Base-by-base conservation (phyloP, 139 green algal genomes). In the Chlorella sp. region DNA sequence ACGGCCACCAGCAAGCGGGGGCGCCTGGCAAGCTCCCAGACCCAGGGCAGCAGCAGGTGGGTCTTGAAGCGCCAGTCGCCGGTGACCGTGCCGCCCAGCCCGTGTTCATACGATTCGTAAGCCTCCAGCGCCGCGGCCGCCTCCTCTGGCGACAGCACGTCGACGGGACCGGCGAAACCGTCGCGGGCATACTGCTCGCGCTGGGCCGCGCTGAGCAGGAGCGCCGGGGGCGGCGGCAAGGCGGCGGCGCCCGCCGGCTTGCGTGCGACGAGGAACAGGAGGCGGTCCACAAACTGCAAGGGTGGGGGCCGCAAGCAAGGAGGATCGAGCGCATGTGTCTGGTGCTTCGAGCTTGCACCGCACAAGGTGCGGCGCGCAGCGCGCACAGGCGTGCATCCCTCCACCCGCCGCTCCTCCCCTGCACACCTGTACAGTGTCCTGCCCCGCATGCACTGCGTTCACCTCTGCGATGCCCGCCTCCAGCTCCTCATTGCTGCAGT, bases 31-130 rank as follows among this genome's bases (percentile, higher is more conserved):
- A 70, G 31, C 29, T 70, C 38, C 71, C 71, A 77, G 42, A 77
- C 58, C 56, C 42, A 69, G 12, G 59, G 71, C 58, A 77, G 71
- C 71, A 77, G 71, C 71, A 77, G 71, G 59, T 77, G 71, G 0
- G 58, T 48, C 58, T 77, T 77, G 42, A 77, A 77, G 31, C 71
- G 71, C 58, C 58, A 77, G 71, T 77, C 58, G 23, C 55, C 55
- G 5, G 29, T 23, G 6, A 77, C 60, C 1, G 33, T 43, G 31
- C 71, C 71, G 31, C 71, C 71, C 33, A 70, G 43, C 11, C 41
- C 27, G 2, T 27, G 40, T 3, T 46, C 9, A 23, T 70, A 77
- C 31, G 25, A 31, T 27, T 62, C 9, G 25, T 62, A 70, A 23
- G 40, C 42, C 43, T 38, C 19, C 14, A 8, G 17, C 42, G 48